These are phyloP conservation scores for Lactarius hatsudake DNA, from an alignment of 768 basidiomycete species.

Conservation along the genomic window DNA sequence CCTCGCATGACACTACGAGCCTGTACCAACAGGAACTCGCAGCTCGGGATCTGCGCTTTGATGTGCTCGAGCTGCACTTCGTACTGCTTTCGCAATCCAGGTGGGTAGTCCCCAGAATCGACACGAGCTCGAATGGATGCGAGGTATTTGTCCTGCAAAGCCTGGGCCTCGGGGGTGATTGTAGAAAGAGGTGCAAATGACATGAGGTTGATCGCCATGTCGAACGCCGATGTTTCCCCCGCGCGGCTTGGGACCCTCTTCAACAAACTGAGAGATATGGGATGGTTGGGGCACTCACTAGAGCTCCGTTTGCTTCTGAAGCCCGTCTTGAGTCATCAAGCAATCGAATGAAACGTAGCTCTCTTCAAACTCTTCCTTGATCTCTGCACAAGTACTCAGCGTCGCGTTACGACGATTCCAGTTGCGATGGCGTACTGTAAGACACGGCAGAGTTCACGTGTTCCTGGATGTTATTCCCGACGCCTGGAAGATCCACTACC, in stretches of 20 bases:
- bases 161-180: conserved; percentile 5
- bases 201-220: not conserved
- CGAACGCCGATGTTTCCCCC: not conserved
- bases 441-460: conserved; percentile 4
- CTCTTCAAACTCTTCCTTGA: conserved; percentile 18
- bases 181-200: conserved; percentile 17
- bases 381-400: conserved; percentile 7
- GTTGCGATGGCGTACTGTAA: conserved; percentile 14
- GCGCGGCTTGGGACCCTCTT: not conserved
- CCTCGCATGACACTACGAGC: not conserved
- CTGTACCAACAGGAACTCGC: conserved; percentile 3
- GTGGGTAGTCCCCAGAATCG: conserved; percentile 1
- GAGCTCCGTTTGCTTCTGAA: conserved; percentile 19
- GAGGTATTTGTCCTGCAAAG: conserved; percentile 15
- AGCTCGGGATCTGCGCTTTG: conserved; percentile 10
- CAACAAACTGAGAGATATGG: not conserved
- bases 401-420: not conserved
- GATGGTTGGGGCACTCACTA: conserved; percentile 8
- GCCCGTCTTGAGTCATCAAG: conserved; percentile 9
- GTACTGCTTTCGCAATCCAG: conserved; percentile 23
- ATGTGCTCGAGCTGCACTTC: conserved; percentile 18
- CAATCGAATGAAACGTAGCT: conserved; percentile 16
- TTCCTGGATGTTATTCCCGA: conserved; percentile 27
- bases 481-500: conserved; percentile 17
- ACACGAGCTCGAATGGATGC: conserved; percentile 13